phyloP scores from a whole-genome alignment of 495 filamentous ascomycete genomes.

The Podospora didyma region DNA sequence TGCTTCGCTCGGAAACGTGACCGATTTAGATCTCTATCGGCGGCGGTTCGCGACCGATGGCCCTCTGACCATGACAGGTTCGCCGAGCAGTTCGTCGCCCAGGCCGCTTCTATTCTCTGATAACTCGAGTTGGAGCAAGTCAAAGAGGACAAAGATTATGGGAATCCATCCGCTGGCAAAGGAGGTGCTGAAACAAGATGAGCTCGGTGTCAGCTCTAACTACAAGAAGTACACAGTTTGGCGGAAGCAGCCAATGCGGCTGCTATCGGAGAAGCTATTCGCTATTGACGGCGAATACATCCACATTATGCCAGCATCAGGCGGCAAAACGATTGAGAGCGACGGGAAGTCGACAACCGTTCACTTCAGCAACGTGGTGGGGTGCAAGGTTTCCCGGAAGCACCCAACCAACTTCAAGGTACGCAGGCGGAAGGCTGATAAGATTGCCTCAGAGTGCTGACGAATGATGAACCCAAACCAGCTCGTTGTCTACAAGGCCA shows the following conservation, averaged over 20 bases:
- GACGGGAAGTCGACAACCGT: constrained; percentile 83
- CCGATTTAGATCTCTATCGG: constrained; percentile 80
- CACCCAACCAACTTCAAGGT: constrained; percentile 91
- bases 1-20: constrained; percentile 76
- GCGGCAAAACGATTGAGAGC: constrained; percentile 54
- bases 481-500: constrained; percentile 74
- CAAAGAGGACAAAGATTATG: constrained; percentile 61
- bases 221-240: constrained; percentile 87
- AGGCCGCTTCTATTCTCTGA: constrained; percentile 69
- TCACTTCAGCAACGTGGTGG: constrained; percentile 87
- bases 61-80: constrained; percentile 69
- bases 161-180: constrained; percentile 73
- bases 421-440: constrained; percentile 15
- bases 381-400: constrained; percentile 85
- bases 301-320: constrained; percentile 77
- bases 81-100: constrained; percentile 75
- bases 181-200: constrained; percentile 61
- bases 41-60: constrained; percentile 81
- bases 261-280: constrained; percentile 78
- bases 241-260: constrained; percentile 91
- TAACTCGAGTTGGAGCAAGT: constrained; percentile 53
- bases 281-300: constrained; percentile 94
- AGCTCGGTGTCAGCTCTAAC: constrained; percentile 57
- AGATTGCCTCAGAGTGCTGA: constrained; percentile 5
- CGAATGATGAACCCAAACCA: constrained; percentile 16